Evolutionary conservation across 805 yeast genomes (phyloP).

Genomic region (Ogataea trehalophila): DNA sequence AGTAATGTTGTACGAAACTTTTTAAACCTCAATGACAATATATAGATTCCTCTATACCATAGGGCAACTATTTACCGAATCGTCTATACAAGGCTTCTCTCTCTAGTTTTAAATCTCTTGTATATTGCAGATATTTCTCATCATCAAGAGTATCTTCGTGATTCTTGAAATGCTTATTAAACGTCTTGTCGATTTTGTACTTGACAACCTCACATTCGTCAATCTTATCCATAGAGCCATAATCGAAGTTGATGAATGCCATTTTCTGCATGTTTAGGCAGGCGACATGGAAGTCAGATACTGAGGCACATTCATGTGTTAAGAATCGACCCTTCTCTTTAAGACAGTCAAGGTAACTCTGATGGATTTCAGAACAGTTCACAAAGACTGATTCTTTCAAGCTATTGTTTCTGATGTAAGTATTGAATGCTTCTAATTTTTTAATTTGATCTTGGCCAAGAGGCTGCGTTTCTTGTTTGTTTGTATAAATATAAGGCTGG

Average conservation of each 20-base stretch:
- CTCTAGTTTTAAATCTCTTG: conserved; percentile 23
- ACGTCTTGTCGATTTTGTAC: conserved; percentile 24
- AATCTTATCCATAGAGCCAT: conserved; percentile 23
- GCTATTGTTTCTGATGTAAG: conserved; percentile 25
- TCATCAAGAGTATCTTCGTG: conserved; percentile 26
- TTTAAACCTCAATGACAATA: too few species aligned
- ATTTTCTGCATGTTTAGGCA: conserved; percentile 29
- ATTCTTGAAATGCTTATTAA: conserved; percentile 23
- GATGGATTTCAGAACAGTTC: conserved; percentile 32
- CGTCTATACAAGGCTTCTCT: conserved; percentile 26
- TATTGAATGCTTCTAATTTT: conserved; percentile 18
- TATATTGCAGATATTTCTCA: conserved; percentile 17
- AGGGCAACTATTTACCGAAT: conserved; percentile 20
- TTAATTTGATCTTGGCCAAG: conserved; percentile 12
- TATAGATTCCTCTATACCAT: background rate
- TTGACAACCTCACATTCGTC: conserved; percentile 27
- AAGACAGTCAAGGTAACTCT: conserved; percentile 25
- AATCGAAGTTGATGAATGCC: conserved; percentile 30
- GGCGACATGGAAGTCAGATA: conserved; percentile 27
- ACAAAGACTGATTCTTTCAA: conserved; percentile 25
- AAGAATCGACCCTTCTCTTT: conserved; percentile 14
- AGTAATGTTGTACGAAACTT: background rate
- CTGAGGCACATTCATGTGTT: conserved; percentile 21
- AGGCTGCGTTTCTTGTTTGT: conserved; percentile 4
- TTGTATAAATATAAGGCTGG: conserved; percentile 1